A percentile compares a stretch with the other conserved stretches of the same genome.
Evolutionary conservation across 805 yeast species (phyloP).

Genomic region (Yamadazyma olivae): DNA sequence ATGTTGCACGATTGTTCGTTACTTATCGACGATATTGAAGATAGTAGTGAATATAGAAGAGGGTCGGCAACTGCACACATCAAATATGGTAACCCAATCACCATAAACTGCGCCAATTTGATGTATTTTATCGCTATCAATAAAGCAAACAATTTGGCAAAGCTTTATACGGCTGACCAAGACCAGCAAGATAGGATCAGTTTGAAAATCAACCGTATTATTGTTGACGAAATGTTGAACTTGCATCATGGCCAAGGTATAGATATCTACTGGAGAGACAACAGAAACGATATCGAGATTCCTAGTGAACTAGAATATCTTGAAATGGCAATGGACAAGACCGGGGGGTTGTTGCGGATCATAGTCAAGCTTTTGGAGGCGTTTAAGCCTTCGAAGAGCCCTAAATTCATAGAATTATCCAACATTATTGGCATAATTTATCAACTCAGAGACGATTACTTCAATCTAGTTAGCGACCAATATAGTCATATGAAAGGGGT

Average conservation of each 20-base stretch:
- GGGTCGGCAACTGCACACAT: conserved; percentile 80
- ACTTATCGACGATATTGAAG: conserved; percentile 85
- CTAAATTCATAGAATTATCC: conserved; percentile 45
- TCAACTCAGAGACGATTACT: conserved; percentile 82
- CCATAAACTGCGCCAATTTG: conserved; percentile 80
- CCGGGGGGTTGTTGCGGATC: conserved; percentile 84
- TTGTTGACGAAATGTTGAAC: conserved; percentile 72
- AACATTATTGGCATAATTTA: conserved; percentile 78
- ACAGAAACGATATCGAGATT: conserved; percentile 1
- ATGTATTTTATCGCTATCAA: conserved; percentile 75
- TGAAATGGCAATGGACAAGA: conserved; percentile 78
- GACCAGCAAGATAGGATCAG: conserved; percentile 4
- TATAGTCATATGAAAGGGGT: conserved; percentile 63
- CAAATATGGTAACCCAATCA: conserved; percentile 72
- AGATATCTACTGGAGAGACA: conserved; percentile 77
- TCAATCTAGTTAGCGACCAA: conserved; percentile 57
- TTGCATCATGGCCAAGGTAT: conserved; percentile 88
- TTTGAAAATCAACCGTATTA: conserved; percentile 33
- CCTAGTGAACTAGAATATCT: conserved; percentile 50
- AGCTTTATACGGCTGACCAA: conserved; percentile 10
- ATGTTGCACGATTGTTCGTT: conserved; percentile 35
- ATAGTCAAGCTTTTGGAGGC: conserved; percentile 62
- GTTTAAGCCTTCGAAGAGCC: conserved; percentile 7
- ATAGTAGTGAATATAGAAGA: conserved; percentile 63
- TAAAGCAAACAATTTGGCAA: conserved; percentile 28